phyloP scores from a whole-genome alignment of 2,329 filamentous ascomycete species.

The Aspergillus fumigatus region DNA sequence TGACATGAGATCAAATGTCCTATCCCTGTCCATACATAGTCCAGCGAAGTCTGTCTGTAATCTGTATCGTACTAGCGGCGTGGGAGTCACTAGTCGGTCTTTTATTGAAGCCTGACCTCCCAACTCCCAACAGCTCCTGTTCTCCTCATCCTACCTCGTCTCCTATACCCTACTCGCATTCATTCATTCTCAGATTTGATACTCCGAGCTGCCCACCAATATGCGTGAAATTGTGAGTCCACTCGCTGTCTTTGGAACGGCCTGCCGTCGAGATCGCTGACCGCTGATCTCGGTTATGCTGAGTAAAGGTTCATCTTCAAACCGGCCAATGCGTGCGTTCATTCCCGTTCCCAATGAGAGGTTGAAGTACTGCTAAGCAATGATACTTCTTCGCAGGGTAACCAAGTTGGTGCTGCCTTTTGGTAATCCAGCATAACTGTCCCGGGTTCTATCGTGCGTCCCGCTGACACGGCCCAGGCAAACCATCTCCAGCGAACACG shows the following conservation, averaged over 20 bases:
- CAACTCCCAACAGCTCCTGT: not conserved
- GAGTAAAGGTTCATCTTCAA: not conserved
- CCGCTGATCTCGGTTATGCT: not conserved
- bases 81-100: too few species aligned
- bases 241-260: not conserved
- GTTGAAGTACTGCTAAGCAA: not conserved
- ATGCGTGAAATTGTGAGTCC: not conserved
- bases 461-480: constrained; percentile 50
- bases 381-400: constrained; percentile 62
- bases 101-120: too few species aligned
- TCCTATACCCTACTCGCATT: not conserved
- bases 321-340: not conserved
- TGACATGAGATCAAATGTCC: too few species aligned
- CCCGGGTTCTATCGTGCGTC: constrained; percentile 5
- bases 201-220: not conserved
- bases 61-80: too few species aligned
- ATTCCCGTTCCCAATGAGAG: not conserved
- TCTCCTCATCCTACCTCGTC: not conserved
- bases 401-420: constrained; percentile 99
- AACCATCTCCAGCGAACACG: constrained; percentile 84
- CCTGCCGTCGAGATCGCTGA: not conserved
- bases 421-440: constrained; percentile 54
- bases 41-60: too few species aligned
- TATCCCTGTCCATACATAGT: too few species aligned
- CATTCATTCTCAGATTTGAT: too few species aligned